Percentiles rank a stretch among this genome's conserved stretches.
phyloP scores from a whole-genome alignment of 305 asterid species.

The Fraxinus dipetala region DNA sequence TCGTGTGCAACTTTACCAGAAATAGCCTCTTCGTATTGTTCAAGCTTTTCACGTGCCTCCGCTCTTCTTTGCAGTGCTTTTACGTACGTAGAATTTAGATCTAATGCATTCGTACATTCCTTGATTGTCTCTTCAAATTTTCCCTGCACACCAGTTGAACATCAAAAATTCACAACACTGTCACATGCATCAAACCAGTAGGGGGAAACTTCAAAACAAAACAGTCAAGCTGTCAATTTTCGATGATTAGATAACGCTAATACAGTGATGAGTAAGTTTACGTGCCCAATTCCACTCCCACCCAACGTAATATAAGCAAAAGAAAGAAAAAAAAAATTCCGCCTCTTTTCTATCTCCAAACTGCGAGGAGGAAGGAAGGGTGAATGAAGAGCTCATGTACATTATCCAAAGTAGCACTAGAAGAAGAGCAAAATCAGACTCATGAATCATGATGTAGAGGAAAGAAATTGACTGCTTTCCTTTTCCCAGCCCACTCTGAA shows the following conservation, averaged over 20 bases:
- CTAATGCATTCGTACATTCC: conserved; percentile 46
- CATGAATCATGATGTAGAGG: neutral
- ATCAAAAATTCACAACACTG: neutral
- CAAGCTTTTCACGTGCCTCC: conserved; percentile 46
- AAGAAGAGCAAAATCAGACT: neutral
- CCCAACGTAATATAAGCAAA: neutral
- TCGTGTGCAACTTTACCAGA: conserved; percentile 31
- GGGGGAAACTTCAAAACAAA: conserved; percentile 16
- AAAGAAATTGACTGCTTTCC: neutral
- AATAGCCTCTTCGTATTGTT: conserved; percentile 44
- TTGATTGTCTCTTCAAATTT: conserved; percentile 37
- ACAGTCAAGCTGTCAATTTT: neutral
- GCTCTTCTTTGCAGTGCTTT: conserved; percentile 47
- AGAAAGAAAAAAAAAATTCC: neutral
- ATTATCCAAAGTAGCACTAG: neutral
- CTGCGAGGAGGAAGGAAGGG: neutral
- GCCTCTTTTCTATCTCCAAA: neutral
- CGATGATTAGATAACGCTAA: neutral
- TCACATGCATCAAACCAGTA: conserved; percentile 5
- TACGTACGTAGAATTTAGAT: conserved; percentile 37
- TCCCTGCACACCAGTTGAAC: conserved; percentile 26
- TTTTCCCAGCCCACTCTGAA: neutral
- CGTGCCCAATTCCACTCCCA: neutral
- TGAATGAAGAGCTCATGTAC: neutral
- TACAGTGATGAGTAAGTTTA: neutral